Evolutionary conservation across 2,329 filamentous ascomycete genomes (phyloP), one percentile per base, ranked within the genome.

Genomic region (Fusarium sp.): DNA sequence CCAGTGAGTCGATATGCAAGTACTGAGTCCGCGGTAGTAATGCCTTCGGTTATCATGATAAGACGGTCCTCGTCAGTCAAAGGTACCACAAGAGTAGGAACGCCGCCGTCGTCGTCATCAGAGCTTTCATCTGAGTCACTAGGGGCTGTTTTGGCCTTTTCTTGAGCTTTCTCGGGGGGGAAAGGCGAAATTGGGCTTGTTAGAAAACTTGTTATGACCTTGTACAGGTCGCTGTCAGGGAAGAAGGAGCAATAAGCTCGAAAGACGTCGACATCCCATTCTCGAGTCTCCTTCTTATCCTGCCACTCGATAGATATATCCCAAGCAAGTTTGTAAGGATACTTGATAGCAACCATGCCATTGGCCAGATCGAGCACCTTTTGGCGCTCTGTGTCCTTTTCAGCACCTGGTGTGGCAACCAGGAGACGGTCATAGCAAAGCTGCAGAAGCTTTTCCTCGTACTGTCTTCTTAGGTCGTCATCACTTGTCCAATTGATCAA

Each of bases 311-410:
- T 84, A 31, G 92, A 87, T 64, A 97, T 91, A 73, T 93, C 91
- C 97, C 97, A 99, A 0, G 96, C 96, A 16, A 97, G 84, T 67
- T 91, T 88, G 80, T 91, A 97, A 0, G 93, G 92, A 72, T 98
- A 94, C 73, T 95, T 94, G 77, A 99, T 96, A 62, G 97, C 92
- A 64, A 99, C 95, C 92, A 99, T 97, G 65, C 95, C 96, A 67
- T 90, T 89, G 1, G 95, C 94, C 53, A 96, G 83, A 62, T 91
- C 90, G 73, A 91, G 80, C 0, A 97, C 91, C 67, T 91, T 89
- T 36, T 88, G 83, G 28, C 92, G 87, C 77, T 97, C 94, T 18
- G 83, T 79, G 1, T 81, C 76, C 79, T 98, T 98, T 60, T 89
- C 82, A 4, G 81, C 77, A 5, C 90, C 88, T 2, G 84, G 64